Conservation (phyloP, 495 filamentous ascomycete genomes). For the Podospora bellae-mahoneyi region DNA sequence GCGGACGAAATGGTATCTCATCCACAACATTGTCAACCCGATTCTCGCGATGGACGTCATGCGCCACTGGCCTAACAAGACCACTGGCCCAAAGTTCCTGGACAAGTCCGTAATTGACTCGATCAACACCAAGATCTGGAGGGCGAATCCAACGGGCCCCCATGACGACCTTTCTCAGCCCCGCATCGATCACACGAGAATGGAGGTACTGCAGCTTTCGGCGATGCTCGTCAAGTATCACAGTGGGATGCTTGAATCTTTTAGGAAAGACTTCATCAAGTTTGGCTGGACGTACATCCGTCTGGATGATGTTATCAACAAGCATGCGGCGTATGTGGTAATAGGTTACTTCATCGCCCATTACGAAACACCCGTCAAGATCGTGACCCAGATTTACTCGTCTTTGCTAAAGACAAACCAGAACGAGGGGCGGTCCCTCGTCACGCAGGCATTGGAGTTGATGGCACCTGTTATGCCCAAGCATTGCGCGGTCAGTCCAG, state of each 20-base stretch:
- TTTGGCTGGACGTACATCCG: conserved; percentile 98
- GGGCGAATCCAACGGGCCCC: conserved; percentile 75
- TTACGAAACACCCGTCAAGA: conserved; percentile 95
- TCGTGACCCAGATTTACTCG: conserved; percentile 89
- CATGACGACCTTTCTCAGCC: conserved; percentile 81
- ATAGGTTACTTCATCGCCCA: conserved; percentile 97
- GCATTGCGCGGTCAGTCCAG: conserved; percentile 48
- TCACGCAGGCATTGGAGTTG: conserved; percentile 90
- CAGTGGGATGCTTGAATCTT: conserved; percentile 74
- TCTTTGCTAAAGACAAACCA: conserved; percentile 88
- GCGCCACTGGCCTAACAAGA: conserved; percentile 53
- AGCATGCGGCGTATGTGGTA: conserved; percentile 94
- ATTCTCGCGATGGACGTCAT: conserved; percentile 97
- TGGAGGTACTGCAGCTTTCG: conserved; percentile 93
- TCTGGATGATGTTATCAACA: conserved; percentile 98
- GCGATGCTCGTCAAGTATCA: conserved; percentile 95
- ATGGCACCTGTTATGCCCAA: conserved; percentile 92
- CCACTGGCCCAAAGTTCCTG: conserved; percentile 69
- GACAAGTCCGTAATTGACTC: conserved; percentile 86
- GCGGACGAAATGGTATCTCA: conserved; percentile 87
- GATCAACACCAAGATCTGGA: conserved; percentile 92
- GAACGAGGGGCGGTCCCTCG: conserved; percentile 86
- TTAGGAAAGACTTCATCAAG: conserved; percentile 96
- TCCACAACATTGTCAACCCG: conserved; percentile 90
- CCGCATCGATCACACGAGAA: conserved; percentile 89